phyloP scores from a whole-genome alignment of 2,329 filamentous ascomycete genomes.

The Bertia moriformis region DNA sequence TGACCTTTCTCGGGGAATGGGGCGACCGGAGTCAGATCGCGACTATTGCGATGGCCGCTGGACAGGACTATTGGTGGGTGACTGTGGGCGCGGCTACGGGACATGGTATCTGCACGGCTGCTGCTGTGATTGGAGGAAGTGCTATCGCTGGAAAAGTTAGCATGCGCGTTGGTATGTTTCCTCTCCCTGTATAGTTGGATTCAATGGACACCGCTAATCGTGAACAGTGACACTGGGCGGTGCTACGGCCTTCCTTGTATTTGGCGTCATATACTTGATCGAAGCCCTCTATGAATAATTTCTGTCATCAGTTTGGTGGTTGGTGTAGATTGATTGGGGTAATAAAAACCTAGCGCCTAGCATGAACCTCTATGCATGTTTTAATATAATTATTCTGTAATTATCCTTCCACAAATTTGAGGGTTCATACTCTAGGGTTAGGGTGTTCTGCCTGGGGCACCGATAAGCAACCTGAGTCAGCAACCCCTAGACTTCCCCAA shows the following conservation, averaged over 20 bases:
- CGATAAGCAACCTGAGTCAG: too few relatives aligned
- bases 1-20: slow-evolving; percentile 98
- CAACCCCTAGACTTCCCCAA: too few relatives aligned
- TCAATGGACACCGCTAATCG: slow-evolving; percentile 5
- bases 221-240: slow-evolving; percentile 78
- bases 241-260: slow-evolving; percentile 75
- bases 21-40: slow-evolving; percentile 95
- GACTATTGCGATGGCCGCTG: slow-evolving; percentile 96
- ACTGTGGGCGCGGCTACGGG: slow-evolving; percentile 76
- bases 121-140: slow-evolving; percentile 79
- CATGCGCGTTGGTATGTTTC: slow-evolving; percentile 76
- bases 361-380: too few relatives aligned
- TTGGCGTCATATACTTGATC: slow-evolving; percentile 79
- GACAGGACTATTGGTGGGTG: slow-evolving; percentile 98
- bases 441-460: too few relatives aligned
- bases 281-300: slow-evolving; percentile 49
- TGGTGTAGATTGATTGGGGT: too few relatives aligned
- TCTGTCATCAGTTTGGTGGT: slow-evolving; percentile 1
- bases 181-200: slow-evolving; percentile 1
- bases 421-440: too few relatives aligned
- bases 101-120: slow-evolving; percentile 77
- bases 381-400: too few relatives aligned
- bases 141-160: slow-evolving; percentile 89
- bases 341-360: too few relatives aligned
- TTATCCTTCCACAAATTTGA: too few relatives aligned